Base-by-base conservation (phyloP, 805 yeast genomes). In the Starmerella bombi region DNA sequence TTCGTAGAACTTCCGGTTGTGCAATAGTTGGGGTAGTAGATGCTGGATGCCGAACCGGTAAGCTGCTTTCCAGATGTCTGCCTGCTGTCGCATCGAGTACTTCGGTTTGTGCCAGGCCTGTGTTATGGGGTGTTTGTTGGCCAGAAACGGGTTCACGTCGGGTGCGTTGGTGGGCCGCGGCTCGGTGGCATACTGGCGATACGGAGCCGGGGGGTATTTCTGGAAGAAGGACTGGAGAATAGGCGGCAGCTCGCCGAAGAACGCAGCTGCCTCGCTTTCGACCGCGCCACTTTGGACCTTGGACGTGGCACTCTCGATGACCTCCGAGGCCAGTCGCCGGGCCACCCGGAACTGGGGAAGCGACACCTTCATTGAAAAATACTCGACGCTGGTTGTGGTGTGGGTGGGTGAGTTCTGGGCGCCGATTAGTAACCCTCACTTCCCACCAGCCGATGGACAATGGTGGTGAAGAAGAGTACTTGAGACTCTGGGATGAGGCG, bases 181-280 rank as follows among this genome's bases (percentile, higher is more conserved):
- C 46, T 67, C 69, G 2, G 67, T 61, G 4, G 82, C 66, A 59
- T 84, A 86, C 50, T 69, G 58, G 16, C 71, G 70, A 60, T 74
- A 75, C n/a, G 85, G 88, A 18, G 77, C 64, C 7, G 95, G 95
- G 25, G 96, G 96, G 56, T 74, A 82, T 58, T 74, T 77, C 37
- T 73, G 67, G 64, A 86, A 85, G 61, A 85, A 86, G 49, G 64
- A 71, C 57, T 75, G 79, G 25, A 85, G 68, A 56, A 70, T 71
- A 37, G 60, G 64, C 16, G 95, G 96, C 32, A 85, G 73, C 59
- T 72, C 67, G 22, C 65, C 57, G 50, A 76, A 80, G 30, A 59
- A 58, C 15, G 60, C 52, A 17, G 36, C 35, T n/a, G 30, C 15
- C 32, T 39, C 49, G 7, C 37, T 14, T 5, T 9, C 32, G 4